Evolutionary conservation across 768 basidiomycete genomes (phyloP), one percentile per base, ranked within the genome.

Genomic region (Phaeolepiota aurea): DNA sequence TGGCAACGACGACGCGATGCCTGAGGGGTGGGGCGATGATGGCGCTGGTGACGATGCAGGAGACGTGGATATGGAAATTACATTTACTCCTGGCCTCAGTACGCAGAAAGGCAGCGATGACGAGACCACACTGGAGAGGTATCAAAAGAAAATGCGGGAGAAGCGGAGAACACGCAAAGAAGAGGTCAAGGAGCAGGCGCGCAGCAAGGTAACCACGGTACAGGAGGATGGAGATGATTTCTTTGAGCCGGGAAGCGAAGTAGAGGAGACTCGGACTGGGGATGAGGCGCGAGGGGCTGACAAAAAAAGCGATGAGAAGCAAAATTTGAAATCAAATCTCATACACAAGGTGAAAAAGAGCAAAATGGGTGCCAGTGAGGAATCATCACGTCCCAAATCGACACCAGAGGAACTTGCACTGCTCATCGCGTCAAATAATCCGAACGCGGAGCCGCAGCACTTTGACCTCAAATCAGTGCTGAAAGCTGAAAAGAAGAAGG

Each of bases 31-130:
- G 90, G 77, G 77, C 30, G 64, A 66, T 18, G 63, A 60, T 15
- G 25, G 7, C 7, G 25, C 25, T 2, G 66, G 59, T 12, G 62
- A 57, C 30, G 64, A 55, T 14, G 64, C 60, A 30, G 68, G 61
- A 32, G 79, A 82, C 49, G 72, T 81, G 5, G 89, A 92, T 43
- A 87, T 99, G 87, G 84, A 97, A 63, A 85, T 99, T 53, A 97
- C 94, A 0, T 98, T 99, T 59, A 81, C 76, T 12, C 89, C 96
- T 2, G 94, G 82, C 3, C 64, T 98, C 28, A 79, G 69, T 43
- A 75, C 68, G 37, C 56, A 59, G 46, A 72, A 68, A 48, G 66
- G 57, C 14, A 67, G 66, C 12, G 69, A 71, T 38, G 76, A 87
- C n/a, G 83, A 94, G 65, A 97, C 87, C 3, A 87, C 90, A 1